Base-by-base conservation (phyloP, 2,329 filamentous ascomycete species). In the Beauveria sp. region DNA sequence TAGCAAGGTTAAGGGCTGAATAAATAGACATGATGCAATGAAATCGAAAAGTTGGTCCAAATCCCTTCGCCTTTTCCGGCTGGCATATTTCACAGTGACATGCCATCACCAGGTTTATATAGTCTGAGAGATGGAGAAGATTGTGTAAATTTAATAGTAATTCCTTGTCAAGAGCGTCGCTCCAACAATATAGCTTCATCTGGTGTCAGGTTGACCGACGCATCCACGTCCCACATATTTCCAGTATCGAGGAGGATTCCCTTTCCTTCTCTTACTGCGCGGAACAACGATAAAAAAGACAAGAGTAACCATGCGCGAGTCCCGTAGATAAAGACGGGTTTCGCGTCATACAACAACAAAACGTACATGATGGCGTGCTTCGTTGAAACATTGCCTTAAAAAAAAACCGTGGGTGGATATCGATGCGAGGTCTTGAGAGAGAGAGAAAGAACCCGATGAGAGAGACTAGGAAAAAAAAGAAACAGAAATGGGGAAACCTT, bases 331-430 rank as follows among this genome's bases (percentile, higher is more conserved):
- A 31, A 40, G 56, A 43, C 26, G 8, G 24, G 43, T 2, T 22
- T 38, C 43, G 14, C n/a, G 14, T 49, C 28, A 16, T n/a, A 16
- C 10, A 48, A 56, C n/a, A 49, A 40, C 18, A 45, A 48, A 26
- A 59, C 34, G 31, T 50, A 59, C 28, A 59, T 50, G 48, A 53
- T 60, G 45, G 43, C 57, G 40, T 45, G 49, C 22, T 22, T 26
- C 16, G 40, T 45, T 22, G n/a, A 53, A 38, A 20, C 57, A 53
- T 59, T 59, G 46, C 55, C 40, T n/a, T n/a, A n/a, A 26, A 58
- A 38, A 31, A 2, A 58, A 50, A 50, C 3, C 7, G 48, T 20
- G 18, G 10, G 40, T 18, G 57, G 57, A 60, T 60, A 60, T 60
- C 57, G 40, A 60, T 60, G 49, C 26, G 26, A 46, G 24, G 38